Evolutionary conservation across 805 yeast genomes (phyloP), one percentile per base, ranked within the genome.

Genomic region (Zygosaccharomyces gambellarensis): DNA sequence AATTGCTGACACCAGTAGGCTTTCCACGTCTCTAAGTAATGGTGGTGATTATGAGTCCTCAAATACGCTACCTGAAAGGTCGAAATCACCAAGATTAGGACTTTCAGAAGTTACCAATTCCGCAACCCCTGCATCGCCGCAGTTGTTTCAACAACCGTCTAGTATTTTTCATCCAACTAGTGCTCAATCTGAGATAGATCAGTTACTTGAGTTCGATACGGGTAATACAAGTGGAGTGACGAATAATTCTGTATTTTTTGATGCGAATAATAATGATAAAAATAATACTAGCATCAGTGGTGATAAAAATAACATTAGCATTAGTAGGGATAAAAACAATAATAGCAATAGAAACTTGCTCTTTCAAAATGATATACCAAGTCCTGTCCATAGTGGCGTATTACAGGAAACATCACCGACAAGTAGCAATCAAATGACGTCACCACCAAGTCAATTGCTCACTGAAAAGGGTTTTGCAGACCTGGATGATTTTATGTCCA

Each of bases 401-500:
- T 5, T 39, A 10, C 50, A 52, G 23, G 55, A 50, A n/a, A 22
- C 50, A 9, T 52, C 56, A 22, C 56, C 57, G 30, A 45, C 47
- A 29, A 45, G 51, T 39, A 47, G 52, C 22, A 51, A 51, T 38
- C 63, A 56, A 36, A 43, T 55, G 4, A 48, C 58, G 8, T 56
- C 62, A 9, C 56, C 61, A 8, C 61, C 58, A 27, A 53, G 57
- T 19, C 62, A 62, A 40, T 45, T 60, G 17, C 47, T 59, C 7
- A 52, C 59, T 12, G 63, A 60, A 23, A 56, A 57, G 46, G 60
- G 62, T 14, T 62, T 62, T 41, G 60, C 64, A 5, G 68, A 62
- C 40, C 44, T 64, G 46, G 68, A 62, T 52, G 60, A 62, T 47
- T 59, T 64, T 39, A 58, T 64, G 62, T 56, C 67, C 5, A 58